Evolutionary conservation across 2,329 filamentous ascomycete genomes (phyloP), one percentile per base, ranked within the genome.

Genomic region (Penicillium hesseltinei): DNA sequence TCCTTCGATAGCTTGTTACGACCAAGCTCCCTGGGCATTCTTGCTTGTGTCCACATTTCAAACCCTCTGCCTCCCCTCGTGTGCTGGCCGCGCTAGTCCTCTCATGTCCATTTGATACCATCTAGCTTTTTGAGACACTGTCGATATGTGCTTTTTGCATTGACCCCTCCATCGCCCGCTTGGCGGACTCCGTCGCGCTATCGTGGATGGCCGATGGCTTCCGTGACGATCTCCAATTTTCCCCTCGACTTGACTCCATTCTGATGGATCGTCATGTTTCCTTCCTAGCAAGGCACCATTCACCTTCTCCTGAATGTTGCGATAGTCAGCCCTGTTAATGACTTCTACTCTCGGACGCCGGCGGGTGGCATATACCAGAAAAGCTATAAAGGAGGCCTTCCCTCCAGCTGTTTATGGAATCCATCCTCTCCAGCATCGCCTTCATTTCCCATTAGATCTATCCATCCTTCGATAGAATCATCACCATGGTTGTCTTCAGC

Each of bases 401-500:
- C 56, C 23, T 50, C 64, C 58, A 36, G 52, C 40, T 31, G 29
- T 43, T 58, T 51, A 27, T 19, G 39, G 19, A 57, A 42, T 49
- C 21, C 59, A 57, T 59, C 63, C 60, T 62, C 56, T 56, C 59
- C 57, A 56, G 40, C 58, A 56, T 53, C 51, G 49, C 51, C 44
- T 49, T 57, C 49, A 43, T 35, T 47, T 43, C 49, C 25, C 44
- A 44, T 35, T 39, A 51, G 49, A 47, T 35, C 52, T 48, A 51
- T 61, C 60, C 57, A 53, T 62, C 57, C 17, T 57, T 60, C 45
- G 54, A 49, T 42, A 50, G 38, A 27, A 27, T 19, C 33, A n/a
- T 57, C 63, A 70, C 21, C 25, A 74, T 74, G 71, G 71, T 74
- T 59, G 66, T 71, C 65, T 66, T 73, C 64, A 71, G 63, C 63